Evolutionary conservation across 306 rosid genomes (phyloP).

Genomic region (Ziziphus jujuba): DNA sequence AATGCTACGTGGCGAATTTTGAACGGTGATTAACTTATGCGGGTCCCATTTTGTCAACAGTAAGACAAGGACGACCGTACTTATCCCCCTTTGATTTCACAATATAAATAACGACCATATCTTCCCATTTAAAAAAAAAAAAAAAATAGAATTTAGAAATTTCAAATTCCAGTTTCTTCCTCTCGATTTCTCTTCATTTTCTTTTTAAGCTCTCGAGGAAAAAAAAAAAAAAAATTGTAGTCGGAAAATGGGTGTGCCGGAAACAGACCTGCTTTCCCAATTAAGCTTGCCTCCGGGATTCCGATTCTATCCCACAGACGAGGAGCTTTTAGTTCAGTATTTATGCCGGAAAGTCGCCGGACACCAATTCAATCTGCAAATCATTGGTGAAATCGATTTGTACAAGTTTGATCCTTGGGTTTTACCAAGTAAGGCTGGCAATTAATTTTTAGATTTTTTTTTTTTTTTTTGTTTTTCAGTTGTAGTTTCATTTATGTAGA

Average conservation of each 20-base stretch:
- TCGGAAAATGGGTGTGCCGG: conserved; percentile 58
- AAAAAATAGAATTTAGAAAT: conserved; percentile 1
- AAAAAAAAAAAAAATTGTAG: background rate
- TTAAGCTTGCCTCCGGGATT: conserved; percentile 89
- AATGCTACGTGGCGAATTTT: conserved; percentile 33
- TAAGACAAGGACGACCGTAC: conserved; percentile 46
- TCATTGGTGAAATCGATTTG: conserved; percentile 80
- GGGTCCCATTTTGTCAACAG: conserved; percentile 36
- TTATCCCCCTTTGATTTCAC: conserved; percentile 24
- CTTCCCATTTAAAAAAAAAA: conserved; percentile 24
- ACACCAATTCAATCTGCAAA: conserved; percentile 66
- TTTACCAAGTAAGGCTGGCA: conserved; percentile 57
- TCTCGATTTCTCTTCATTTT: background rate
- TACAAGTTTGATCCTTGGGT: conserved; percentile 94
- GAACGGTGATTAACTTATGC: conserved; percentile 22
- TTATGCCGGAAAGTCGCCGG: conserved; percentile 91
- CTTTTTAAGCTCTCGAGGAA: background rate
- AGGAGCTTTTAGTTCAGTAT: conserved; percentile 89
- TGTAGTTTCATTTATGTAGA: background rate
- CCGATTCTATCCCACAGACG: conserved; percentile 84
- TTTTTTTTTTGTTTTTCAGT: background rate
- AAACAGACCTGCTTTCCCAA: conserved; percentile 58
- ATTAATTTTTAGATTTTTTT: too few relatives aligned
- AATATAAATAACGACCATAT: conserved; percentile 44
- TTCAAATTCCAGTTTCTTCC: background rate